phyloP scores from a whole-genome alignment of 1,284 basidiomycete genomes.

The Heliocybe sulcata region DNA sequence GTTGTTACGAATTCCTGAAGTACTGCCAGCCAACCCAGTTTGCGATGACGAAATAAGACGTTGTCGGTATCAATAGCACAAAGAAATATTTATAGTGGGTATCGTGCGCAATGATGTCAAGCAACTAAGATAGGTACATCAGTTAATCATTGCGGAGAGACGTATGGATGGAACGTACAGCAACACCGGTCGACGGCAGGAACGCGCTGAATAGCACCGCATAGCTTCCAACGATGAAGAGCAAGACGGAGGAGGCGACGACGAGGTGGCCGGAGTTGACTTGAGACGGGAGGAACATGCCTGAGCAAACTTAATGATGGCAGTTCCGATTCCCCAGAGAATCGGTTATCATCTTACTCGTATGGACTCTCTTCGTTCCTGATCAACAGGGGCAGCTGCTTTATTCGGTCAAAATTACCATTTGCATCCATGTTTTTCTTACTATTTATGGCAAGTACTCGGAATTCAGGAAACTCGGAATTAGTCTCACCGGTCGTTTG shows the following conservation, averaged over 20 bases:
- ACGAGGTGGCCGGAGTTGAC: conserved; percentile 35
- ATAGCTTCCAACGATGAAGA: conserved; percentile 55
- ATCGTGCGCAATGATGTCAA: conserved; percentile 60
- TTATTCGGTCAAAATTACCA: no score
- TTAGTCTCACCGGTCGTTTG: no score
- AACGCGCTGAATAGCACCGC: conserved; percentile 61
- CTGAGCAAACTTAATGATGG: not conserved
- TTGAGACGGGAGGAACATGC: not conserved
- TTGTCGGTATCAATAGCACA: conserved; percentile 74
- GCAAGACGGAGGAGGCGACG: conserved; percentile 36
- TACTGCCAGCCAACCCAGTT: conserved; percentile 98
- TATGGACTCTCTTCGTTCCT: no score
- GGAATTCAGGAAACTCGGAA: no score
- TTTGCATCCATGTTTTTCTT: no score
- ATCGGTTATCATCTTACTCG: no score
- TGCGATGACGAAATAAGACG: conserved; percentile 84
- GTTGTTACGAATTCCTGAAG: conserved; percentile 73
- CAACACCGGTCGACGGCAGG: conserved; percentile 41
- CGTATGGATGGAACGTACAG: conserved; percentile 29
- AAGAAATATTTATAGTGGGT: conserved; percentile 87
- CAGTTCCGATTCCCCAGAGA: no score
- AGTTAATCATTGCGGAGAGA: conserved; percentile 1
- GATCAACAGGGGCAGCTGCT: no score
- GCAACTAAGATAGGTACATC: conserved; percentile 31
- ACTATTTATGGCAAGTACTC: no score